Evolutionary conservation across 225 moss, liverwort and hornwort genomes (phyloP).

Genomic region (Straminergon stramineum): DNA sequence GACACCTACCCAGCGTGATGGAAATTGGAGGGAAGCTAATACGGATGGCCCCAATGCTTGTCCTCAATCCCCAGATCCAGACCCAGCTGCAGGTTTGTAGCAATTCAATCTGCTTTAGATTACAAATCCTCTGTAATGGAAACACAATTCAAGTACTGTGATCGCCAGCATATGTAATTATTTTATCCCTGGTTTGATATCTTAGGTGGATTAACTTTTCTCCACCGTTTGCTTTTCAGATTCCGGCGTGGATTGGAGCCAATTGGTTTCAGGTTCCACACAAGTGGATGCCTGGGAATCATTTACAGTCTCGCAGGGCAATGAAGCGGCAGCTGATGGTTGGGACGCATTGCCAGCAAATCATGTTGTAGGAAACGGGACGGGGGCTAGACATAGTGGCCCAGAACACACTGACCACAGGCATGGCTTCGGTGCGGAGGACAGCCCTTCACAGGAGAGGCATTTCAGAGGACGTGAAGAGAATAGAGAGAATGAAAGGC

Average conservation of each 20-base stretch:
- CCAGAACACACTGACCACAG: background rate
- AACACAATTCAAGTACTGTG: background rate
- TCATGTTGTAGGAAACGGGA: background rate
- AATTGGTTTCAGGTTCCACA: slow-evolving; percentile 1
- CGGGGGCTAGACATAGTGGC: background rate
- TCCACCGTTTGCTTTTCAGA: slow-evolving; percentile 7
- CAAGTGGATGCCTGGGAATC: slow-evolving; percentile 3
- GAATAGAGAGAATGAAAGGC: slow-evolving; percentile 3
- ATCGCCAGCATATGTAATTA: background rate
- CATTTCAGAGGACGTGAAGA: background rate
- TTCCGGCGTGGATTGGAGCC: slow-evolving; percentile 24
- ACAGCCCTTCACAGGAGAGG: background rate
- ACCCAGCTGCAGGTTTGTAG: slow-evolving; percentile 7
- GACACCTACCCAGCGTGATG: background rate
- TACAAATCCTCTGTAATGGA: background rate
- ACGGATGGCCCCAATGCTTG: background rate
- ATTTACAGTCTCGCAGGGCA: background rate
- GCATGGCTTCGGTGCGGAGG: background rate
- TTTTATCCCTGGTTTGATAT: background rate
- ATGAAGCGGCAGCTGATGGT: background rate
- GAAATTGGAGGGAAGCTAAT: background rate
- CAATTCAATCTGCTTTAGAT: background rate
- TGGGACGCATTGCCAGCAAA: slow-evolving; percentile 8
- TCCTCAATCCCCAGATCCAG: background rate
- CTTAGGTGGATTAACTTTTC: background rate